Conservation (phyloP, 1,139 yeast species). For the Candida frijolesensis region DNA sequence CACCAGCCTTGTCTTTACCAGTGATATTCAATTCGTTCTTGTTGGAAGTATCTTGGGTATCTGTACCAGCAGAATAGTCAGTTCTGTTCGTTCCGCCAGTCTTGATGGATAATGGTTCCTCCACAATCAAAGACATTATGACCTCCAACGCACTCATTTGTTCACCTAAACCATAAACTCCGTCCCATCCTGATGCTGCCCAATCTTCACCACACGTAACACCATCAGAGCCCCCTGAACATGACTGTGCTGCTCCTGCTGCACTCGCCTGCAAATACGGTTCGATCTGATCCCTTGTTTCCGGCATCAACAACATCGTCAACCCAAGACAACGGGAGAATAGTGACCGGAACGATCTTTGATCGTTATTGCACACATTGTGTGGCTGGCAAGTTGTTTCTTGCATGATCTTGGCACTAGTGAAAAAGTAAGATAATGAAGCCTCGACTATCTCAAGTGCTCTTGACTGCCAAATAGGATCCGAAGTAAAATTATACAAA, state of each 20-base stretch:
- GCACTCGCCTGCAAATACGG: constrained; percentile 55
- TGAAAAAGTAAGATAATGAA: constrained; percentile 45
- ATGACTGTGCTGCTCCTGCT: constrained; percentile 67
- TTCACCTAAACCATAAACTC: constrained; percentile 72
- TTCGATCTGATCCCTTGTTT: constrained; percentile 42
- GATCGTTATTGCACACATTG: constrained; percentile 68
- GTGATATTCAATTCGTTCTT: constrained; percentile 32
- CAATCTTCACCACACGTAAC: constrained; percentile 77
- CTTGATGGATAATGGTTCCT: constrained; percentile 37
- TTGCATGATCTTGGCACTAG: constrained; percentile 49
- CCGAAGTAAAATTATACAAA: constrained; percentile 64
- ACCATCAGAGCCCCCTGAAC: constrained; percentile 75
- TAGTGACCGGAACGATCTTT: constrained; percentile 75
- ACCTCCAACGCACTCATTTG: constrained; percentile 76
- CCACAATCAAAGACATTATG: constrained; percentile 40
- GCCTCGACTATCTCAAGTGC: constrained; percentile 54
- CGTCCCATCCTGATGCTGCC: constrained; percentile 62
- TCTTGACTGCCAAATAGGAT: constrained; percentile 58
- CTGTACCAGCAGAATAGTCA: constrained; percentile 50
- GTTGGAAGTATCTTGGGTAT: constrained; percentile 28
- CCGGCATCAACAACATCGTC: constrained; percentile 60
- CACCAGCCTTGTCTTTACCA: constrained; percentile 49
- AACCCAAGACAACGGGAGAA: constrained; percentile 67
- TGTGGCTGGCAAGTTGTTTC: constrained; percentile 65
- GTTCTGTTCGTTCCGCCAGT: constrained; percentile 52